Evolutionary conservation across 2,329 filamentous ascomycete genomes (phyloP).

Genomic region (Fusarium nurragi): DNA sequence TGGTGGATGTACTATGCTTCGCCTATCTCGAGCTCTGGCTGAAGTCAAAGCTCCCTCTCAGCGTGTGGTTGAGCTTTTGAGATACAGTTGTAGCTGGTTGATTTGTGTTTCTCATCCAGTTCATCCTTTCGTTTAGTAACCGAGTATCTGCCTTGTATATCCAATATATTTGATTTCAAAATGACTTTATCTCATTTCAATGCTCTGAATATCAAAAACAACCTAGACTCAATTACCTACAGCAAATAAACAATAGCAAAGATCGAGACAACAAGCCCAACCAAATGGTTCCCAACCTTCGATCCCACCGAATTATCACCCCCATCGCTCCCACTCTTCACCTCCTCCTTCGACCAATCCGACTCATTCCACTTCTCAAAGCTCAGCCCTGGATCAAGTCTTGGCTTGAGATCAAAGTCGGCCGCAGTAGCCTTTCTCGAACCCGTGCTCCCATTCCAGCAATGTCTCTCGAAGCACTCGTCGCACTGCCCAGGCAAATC

Average conservation of each 20-base stretch:
- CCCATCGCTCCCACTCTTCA: neutral
- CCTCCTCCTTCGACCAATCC: constrained; percentile 14
- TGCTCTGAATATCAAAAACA: too few species aligned
- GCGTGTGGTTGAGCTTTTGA: too few species aligned
- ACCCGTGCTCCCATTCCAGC: constrained; percentile 39
- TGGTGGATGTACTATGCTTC: neutral
- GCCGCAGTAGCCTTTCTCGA: constrained; percentile 10
- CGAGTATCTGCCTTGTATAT: too few species aligned
- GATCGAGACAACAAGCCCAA: neutral
- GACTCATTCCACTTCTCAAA: constrained; percentile 41
- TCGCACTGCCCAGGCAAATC: constrained; percentile 38
- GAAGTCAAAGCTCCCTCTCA: too few species aligned
- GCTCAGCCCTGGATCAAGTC: constrained; percentile 36
- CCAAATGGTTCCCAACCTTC: neutral
- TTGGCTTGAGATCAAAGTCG: constrained; percentile 30
- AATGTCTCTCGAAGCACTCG: constrained; percentile 42
- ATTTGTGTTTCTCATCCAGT: too few species aligned
- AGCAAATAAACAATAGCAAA: neutral
- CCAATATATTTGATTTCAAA: too few species aligned
- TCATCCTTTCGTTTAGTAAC: too few species aligned
- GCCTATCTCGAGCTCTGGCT: too few species aligned
- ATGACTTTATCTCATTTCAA: too few species aligned
- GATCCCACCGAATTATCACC: neutral
- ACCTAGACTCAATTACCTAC: neutral
- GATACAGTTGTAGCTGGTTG: too few species aligned